phyloP scores from a whole-genome alignment of 805 yeast genomes.

The Metschnikowia aberdeeniae region DNA sequence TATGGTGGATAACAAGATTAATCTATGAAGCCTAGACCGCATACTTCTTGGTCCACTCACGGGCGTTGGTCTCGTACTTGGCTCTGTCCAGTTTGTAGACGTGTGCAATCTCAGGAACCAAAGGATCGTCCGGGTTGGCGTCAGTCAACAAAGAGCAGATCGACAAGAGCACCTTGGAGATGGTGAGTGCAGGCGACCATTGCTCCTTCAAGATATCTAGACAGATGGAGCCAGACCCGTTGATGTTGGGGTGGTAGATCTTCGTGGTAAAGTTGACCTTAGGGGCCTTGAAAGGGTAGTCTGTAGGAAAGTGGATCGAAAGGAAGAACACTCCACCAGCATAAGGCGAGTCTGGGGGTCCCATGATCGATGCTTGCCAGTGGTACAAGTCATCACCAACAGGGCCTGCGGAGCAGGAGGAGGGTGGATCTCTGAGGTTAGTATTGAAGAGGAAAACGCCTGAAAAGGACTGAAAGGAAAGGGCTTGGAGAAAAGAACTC shows the following conservation, averaged over 20 bases:
- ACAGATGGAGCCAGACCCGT: conserved; percentile 93
- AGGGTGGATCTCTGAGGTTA: conserved; percentile 84
- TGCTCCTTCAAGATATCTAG: conserved; percentile 95
- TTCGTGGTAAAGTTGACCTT: conserved; percentile 84
- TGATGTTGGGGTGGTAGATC: conserved; percentile 96
- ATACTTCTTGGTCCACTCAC: conserved; percentile 98
- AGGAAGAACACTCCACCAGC: conserved; percentile 94
- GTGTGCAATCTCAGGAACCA: conserved; percentile 97
- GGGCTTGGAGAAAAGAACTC: too few species aligned
- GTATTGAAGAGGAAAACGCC: conserved; percentile 7
- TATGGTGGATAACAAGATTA: too few species aligned
- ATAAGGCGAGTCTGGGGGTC: conserved; percentile 90
- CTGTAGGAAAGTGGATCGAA: conserved; percentile 97
- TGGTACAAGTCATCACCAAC: conserved; percentile 96
- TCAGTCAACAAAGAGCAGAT: conserved; percentile 95
- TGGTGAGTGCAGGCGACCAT: conserved; percentile 98
- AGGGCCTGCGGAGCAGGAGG: conserved; percentile 98
- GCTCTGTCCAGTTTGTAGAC: conserved; percentile 90
- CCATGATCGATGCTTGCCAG: conserved; percentile 99
- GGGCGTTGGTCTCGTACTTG: conserved; percentile 93
- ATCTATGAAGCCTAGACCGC: conserved; percentile 56
- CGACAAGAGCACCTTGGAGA: conserved; percentile 89
- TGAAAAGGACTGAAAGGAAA: too few species aligned
- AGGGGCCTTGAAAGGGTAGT: conserved; percentile 98
- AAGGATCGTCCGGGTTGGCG: conserved; percentile 98